Evolutionary conservation across 192 early-diverging fungal species (phyloP).

Genomic region (Coemansia sp.): DNA sequence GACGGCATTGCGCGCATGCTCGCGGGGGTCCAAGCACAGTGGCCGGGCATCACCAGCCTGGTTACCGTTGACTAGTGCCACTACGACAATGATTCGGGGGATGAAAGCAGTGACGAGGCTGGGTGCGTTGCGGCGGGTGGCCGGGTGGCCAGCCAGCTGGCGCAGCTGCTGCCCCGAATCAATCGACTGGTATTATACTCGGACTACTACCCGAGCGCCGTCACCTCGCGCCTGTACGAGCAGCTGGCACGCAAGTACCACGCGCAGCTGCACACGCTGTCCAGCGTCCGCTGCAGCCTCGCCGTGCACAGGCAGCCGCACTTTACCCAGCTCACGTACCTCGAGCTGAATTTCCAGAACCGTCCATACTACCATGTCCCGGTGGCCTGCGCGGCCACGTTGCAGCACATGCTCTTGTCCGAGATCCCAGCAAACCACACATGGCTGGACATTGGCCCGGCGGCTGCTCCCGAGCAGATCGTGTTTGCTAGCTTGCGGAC

Average conservation of each 20-base stretch:
- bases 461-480: not conserved
- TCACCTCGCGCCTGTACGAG: too few relatives aligned
- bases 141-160: too few relatives aligned
- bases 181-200: too few relatives aligned
- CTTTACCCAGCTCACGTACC: not conserved
- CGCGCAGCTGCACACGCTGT: not conserved
- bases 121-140: too few relatives aligned
- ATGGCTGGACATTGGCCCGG: not conserved
- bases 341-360: not conserved
- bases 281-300: not conserved
- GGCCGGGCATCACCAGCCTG: too few relatives aligned
- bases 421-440: not conserved
- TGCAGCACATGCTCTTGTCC: not conserved
- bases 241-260: not conserved
- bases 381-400: not conserved
- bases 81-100: too few relatives aligned
- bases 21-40: too few relatives aligned
- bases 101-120: too few relatives aligned
- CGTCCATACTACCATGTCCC: not conserved
- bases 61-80: too few relatives aligned
- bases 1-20: too few relatives aligned
- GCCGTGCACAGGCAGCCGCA: not conserved
- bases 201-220: too few relatives aligned
- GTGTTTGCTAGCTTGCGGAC: not conserved
- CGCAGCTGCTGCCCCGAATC: too few relatives aligned